Conservation (phyloP, 225 moss, liverwort and hornwort genomes). For the Pseudoscleropodium purum region DNA sequence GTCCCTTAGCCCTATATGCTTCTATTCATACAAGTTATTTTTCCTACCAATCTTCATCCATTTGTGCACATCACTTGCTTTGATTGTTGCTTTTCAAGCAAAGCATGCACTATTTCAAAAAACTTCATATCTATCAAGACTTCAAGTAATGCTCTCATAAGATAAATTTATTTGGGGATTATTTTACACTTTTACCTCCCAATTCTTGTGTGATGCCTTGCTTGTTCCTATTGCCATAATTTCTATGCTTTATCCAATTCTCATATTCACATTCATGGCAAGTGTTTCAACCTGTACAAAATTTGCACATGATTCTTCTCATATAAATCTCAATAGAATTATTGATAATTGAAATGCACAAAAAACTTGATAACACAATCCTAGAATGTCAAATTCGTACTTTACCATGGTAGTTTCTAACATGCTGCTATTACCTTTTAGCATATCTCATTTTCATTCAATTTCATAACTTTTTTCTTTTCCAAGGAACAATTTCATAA, state of each 20-base stretch:
- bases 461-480: no score
- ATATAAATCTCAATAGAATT: neutral
- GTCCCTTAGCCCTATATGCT: no score
- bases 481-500: neutral
- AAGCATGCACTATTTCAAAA: neutral
- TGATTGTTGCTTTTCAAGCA: rapidly evolving
- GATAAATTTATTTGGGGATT: neutral
- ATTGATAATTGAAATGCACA: neutral
- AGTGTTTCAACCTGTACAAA: neutral
- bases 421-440: no score
- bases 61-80: no score
- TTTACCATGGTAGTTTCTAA: neutral
- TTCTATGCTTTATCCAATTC: neutral
- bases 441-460: neutral
- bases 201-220: no score
- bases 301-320: neutral
- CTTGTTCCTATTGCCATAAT: neutral
- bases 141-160: neutral
- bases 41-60: neutral
- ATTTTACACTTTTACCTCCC: neutral
- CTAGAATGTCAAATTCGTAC: neutral
- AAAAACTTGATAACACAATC: neutral
- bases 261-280: neutral
- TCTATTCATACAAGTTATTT: neutral
- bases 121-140: neutral